phyloP scores from a whole-genome alignment of 306 rosid genomes.

The Dalbergia cochinchinensis region DNA sequence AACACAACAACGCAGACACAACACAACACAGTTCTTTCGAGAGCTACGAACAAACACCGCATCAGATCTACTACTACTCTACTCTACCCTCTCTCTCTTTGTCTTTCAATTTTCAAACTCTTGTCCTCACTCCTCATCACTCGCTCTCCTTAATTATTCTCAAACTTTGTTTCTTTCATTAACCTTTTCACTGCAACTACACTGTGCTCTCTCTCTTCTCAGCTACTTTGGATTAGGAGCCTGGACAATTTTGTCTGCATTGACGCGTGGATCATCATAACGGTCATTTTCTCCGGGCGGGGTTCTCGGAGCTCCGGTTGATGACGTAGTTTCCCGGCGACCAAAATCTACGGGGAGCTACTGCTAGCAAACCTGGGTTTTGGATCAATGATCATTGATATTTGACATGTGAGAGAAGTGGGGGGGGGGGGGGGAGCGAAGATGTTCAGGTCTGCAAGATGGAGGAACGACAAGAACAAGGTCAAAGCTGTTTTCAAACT shows the following conservation, averaged over 20 bases:
- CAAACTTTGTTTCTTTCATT: not conserved
- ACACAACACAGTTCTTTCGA: not conserved
- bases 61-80: not conserved
- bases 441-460: constrained; percentile 85
- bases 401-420: not conserved
- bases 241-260: not conserved
- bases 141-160: too few relatives aligned
- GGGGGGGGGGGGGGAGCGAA: constrained; percentile 43
- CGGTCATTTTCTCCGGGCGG: constrained; percentile 44
- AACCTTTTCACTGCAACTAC: not conserved
- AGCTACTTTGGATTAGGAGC: not conserved
- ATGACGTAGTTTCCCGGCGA: constrained; percentile 41
- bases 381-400: constrained; percentile 33
- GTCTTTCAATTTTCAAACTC: not conserved
- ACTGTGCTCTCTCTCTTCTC: not conserved
- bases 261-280: constrained; percentile 31
- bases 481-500: constrained; percentile 86
- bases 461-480: constrained; percentile 90
- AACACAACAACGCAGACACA: not conserved
- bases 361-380: constrained; percentile 27
- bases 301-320: constrained; percentile 39
- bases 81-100: not conserved
- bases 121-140: not conserved
- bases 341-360: constrained; percentile 25
- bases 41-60: not conserved